Evolutionary conservation across 2,329 filamentous ascomycete genomes (phyloP), one percentile per base, ranked within the genome.

Genomic region (Ceratocystis huliohia): DNA sequence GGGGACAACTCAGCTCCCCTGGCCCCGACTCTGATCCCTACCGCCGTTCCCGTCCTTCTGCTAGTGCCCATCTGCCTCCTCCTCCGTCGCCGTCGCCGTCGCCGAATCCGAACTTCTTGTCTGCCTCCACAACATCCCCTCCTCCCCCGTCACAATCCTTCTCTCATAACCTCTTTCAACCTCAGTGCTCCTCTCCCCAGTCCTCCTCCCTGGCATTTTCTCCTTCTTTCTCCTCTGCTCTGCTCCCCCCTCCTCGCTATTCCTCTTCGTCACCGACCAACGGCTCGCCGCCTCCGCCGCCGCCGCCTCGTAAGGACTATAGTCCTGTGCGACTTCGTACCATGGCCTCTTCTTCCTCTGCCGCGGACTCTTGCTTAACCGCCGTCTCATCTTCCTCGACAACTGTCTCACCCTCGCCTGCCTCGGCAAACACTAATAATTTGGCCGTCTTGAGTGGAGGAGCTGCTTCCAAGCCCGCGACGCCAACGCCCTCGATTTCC

Each of bases 261-360:
- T 20, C 10, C 10, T 57, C 22, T 28, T 22, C 22, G 17, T 28
- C 53, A 28, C 25, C 53, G 15, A 15, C 25, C 53, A 13, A 57
- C 22, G 17, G 17, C 53, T 57, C 53, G 44, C 37, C 17, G 22
- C 63, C 25, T 28, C 48, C 53, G 10, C 65, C 44, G 44, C 46
- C 48, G 25, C 37, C 50, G 3, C 56, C 20, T 15, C 20, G 17
- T 20, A 62, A 44, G 41, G 28, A 50, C 57, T 15, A 66, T 50
- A 56, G 28, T 45, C 28, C 28, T 6, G 53, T 10, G 22, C 53
- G 53, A 13, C 53, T 57, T 28, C 53, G 53, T 28, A 57, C 53
- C 25, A 57, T 57, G 25, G 53, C 65, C 10, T 61, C 65, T 28
- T 57, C 53, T 15, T 57, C 53, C 20, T 66, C 65, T 6, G 50